Evolutionary conservation across 148 eudicot species (phyloP), one percentile per base, ranked within the genome.

Genomic region (Cornus kousa): DNA sequence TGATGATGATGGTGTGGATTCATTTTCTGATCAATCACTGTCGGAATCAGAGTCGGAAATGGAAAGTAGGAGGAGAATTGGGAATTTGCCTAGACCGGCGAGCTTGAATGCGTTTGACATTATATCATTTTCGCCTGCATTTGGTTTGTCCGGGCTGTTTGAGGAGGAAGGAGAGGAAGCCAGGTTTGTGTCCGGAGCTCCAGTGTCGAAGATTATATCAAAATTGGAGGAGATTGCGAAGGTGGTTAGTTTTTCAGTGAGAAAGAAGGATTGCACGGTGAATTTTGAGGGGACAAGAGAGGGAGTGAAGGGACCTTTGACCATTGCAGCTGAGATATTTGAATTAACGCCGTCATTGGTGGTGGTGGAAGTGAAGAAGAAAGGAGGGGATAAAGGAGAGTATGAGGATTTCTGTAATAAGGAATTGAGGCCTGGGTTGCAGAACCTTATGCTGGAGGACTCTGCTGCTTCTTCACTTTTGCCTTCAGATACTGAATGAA

Each of bases 141-240:
- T 93, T 64, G 92, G 90, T 76, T 68, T 93, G 10, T 93, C 97
- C 0, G 97, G 97, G 3, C 78, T 91, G 79, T 93, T 93, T 57
- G 95, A 90, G 57, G 97, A 93, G 17, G 92, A 80, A 3, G 87
- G 87, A 7, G 97, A 87, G 31, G 91, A 87, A 9, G 83, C 88
- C 0, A 84, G 97, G 69, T 88, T 91, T 67, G 82, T 93, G 5
- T 88, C 95, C 0, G 80, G 90, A 1, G 95, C 92, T 0, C 92
- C 95, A 0, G 95, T 93, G 9, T 74, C 89, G 62, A 89, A 82
- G 50, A 91, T 93, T 7, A 90, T 93, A 60, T 85, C 90, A 0
- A 93, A 91, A 57, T 71, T 93, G 82, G 97, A 93, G 83, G 97
- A 93, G 81, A 91, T 93, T 77, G 97, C 95, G 0, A 90, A 89